Base-by-base conservation (phyloP, 2,329 filamentous ascomycete species). In the Fusarium torreyae region DNA sequence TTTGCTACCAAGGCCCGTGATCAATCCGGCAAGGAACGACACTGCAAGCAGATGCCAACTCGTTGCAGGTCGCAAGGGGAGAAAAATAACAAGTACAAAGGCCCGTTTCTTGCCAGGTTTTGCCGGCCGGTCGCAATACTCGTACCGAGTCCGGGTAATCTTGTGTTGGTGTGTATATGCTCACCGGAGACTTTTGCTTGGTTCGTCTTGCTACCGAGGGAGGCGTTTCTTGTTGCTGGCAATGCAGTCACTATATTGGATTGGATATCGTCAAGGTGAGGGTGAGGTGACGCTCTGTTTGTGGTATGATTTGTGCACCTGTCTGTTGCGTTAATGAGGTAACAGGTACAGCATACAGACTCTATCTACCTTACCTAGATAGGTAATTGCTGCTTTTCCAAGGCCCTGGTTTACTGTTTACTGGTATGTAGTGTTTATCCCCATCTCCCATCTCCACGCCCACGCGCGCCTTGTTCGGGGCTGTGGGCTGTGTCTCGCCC, bases 11-110 rank as follows among this genome's bases (percentile, higher is more conserved):
- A 63, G 58, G 40, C 39, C 50, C 42, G 42, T 49, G 68, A 71
- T 71, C 69, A 44, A 72, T 74, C 26, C 52, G 68, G 72, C 45
- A 74, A 63, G 56, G 67, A 69, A 58, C 61, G 55, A 58, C 68
- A 56, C 33, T 54, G 57, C 46, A 56, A 49, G 61, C n/a, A 43
- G 50, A 59, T 59, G 63, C 53, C 50, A 66, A 59, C 34, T 66
- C 50, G 46, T 52, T 40, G 34, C 34, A 42, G 54, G 38, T 33
- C 26, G 43, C 31, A 28, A 40, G 53, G 45, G 43, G 38, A 57
- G 34, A 60, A n/a, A n/a, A 38, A 22, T 15, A 57, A 40, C 45
- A 36, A 43, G 39, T n/a, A 39, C 28, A 54, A 60, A 55, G 48
- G 42, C 33, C 39, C 33, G 39, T 45, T 58, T 40, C 44, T 44